phyloP scores from a whole-genome alignment of 768 basidiomycete genomes.

The Hygrocybe punicea region DNA sequence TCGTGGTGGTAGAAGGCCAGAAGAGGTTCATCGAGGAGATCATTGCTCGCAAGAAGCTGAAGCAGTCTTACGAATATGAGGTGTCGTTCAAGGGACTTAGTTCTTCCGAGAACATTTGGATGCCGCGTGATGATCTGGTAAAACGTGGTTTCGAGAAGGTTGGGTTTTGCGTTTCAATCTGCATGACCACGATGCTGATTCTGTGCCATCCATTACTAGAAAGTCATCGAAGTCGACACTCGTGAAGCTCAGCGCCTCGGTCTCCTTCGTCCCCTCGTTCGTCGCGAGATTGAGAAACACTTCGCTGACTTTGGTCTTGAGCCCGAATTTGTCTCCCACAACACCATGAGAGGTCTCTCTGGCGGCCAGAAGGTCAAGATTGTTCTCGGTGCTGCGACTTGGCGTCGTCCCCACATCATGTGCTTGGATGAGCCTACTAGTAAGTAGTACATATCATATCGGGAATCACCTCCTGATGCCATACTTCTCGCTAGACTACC shows the following conservation, averaged over 20 bases:
- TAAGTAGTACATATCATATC: constrained; percentile 32
- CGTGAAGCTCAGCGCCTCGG: constrained; percentile 96
- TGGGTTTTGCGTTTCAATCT: constrained; percentile 13
- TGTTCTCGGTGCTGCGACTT: constrained; percentile 95
- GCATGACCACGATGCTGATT: constrained; percentile 9
- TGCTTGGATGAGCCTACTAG: constrained; percentile 97
- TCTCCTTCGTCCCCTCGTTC: constrained; percentile 92
- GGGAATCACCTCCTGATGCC: background rate
- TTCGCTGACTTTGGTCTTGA: constrained; percentile 99
- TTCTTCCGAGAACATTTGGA: constrained; percentile 98
- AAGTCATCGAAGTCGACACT: constrained; percentile 95
- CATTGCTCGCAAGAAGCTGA: constrained; percentile 88
- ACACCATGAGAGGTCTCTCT: constrained; percentile 97
- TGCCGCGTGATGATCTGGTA: constrained; percentile 93
- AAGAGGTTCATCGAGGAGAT: constrained; percentile 96
- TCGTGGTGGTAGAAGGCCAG: constrained; percentile 86
- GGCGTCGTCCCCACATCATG: constrained; percentile 97
- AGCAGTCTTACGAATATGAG: constrained; percentile 99
- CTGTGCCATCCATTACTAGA: constrained; percentile 42
- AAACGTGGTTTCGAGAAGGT: constrained; percentile 98
- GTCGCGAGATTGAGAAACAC: constrained; percentile 98
- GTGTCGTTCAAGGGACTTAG: constrained; percentile 91
- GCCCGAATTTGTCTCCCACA: constrained; percentile 98
- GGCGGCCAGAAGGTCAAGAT: constrained; percentile 99
- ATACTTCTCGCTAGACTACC: constrained; percentile 64